Conservation (phyloP, 441 rosid genomes). For the Croton setiger region DNA sequence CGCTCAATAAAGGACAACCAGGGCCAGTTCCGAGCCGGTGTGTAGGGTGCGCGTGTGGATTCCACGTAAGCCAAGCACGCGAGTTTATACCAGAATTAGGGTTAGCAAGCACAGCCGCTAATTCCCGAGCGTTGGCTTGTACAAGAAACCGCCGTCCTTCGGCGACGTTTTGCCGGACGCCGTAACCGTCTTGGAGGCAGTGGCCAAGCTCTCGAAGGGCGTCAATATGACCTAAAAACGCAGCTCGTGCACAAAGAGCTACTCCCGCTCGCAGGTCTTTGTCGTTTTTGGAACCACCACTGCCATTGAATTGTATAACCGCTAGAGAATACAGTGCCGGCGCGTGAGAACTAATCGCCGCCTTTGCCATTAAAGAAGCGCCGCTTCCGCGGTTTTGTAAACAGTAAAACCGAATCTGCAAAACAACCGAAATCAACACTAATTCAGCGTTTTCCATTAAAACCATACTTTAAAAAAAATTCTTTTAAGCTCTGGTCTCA, state of each 20-base stretch:
- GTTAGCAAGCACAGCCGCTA: conserved; percentile 58
- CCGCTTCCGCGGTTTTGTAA: conserved; percentile 85
- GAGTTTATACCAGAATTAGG: conserved; percentile 22
- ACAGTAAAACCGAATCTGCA: conserved; percentile 90
- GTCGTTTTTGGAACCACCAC: conserved; percentile 87
- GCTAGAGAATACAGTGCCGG: conserved; percentile 78
- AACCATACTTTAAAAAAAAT: background rate
- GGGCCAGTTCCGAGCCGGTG: conserved; percentile 30
- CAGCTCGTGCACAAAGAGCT: conserved; percentile 85
- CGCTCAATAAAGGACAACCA: conserved; percentile 70
- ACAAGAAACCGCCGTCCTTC: conserved; percentile 86
- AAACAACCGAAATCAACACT: background rate
- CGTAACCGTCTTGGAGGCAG: conserved; percentile 94
- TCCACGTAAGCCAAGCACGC: conserved; percentile 59
- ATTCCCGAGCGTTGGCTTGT: conserved; percentile 89
- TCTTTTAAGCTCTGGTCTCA: conserved; percentile 1
- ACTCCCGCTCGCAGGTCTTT: conserved; percentile 91
- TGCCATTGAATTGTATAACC: conserved; percentile 90
- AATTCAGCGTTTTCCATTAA: background rate
- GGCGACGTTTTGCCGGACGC: conserved; percentile 73
- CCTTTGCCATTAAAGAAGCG: conserved; percentile 91
- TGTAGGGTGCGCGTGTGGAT: conserved; percentile 31
- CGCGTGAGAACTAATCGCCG: conserved; percentile 84
- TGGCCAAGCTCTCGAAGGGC: conserved; percentile 91
- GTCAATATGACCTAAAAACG: conserved; percentile 79